phyloP scores from a whole-genome alignment of 2,329 filamentous ascomycete species.

The Beauveria rudraprayagi region DNA sequence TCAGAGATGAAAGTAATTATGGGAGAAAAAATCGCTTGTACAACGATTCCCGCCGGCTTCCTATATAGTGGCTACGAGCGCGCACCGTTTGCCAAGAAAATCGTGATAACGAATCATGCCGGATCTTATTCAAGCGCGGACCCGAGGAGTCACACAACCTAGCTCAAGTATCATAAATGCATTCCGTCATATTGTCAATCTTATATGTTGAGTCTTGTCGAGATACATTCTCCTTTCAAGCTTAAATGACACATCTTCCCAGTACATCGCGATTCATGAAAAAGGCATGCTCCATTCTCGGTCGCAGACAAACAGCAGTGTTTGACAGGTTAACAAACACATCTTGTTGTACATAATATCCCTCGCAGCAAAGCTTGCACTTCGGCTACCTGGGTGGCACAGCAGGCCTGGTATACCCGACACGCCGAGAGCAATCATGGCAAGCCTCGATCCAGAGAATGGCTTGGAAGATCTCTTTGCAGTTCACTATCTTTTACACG shows the following conservation, averaged over 20 bases:
- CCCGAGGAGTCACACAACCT: neutral
- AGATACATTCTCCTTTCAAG: too few species aligned
- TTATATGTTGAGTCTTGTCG: neutral
- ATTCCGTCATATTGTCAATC: neutral
- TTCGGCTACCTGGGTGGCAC: constrained; percentile 1
- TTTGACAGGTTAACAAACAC: neutral
- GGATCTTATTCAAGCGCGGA: neutral
- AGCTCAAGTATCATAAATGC: too few species aligned
- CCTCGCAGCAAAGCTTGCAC: neutral
- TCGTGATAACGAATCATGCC: neutral
- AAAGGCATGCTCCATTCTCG: neutral
- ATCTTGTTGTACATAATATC: neutral
- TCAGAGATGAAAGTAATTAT: neutral
- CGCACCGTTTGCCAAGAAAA: neutral
- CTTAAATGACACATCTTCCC: neutral
- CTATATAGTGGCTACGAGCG: neutral
- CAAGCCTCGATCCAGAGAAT: neutral
- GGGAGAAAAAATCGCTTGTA: neutral
- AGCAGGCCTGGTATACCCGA: constrained; percentile 3
- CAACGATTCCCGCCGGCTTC: neutral
- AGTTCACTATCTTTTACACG: neutral
- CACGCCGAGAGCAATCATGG: constrained; percentile 5
- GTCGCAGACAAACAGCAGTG: neutral
- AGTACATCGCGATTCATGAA: neutral
- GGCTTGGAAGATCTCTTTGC: neutral